phyloP scores from a whole-genome alignment of 148 eudicot species.

The Nepenthes gracilis region DNA sequence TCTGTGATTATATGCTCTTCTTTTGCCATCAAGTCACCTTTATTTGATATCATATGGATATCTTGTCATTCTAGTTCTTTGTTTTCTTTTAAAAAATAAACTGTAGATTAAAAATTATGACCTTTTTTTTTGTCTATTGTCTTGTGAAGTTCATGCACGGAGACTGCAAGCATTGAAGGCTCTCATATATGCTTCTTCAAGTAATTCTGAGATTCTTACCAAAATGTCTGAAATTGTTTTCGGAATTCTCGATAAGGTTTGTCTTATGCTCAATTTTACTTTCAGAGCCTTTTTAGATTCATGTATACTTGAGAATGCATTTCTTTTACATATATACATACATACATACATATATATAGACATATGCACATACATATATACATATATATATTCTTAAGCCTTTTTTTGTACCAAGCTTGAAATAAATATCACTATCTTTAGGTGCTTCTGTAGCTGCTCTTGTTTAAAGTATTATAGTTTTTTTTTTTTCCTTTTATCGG shows the following conservation, averaged over 20 bases:
- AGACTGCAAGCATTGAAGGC: constrained; percentile 96
- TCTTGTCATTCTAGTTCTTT: too few species aligned
- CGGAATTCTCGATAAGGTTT: constrained; percentile 86
- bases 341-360: too few species aligned
- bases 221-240: constrained; percentile 86
- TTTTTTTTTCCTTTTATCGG: too few species aligned
- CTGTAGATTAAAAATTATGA: neutral
- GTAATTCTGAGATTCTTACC: constrained; percentile 67
- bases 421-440: too few species aligned
- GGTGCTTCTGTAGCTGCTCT: too few species aligned
- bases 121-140: constrained; percentile 13
- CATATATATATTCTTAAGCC: too few species aligned
- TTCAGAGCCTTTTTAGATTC: neutral
- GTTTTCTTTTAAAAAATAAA: too few species aligned
- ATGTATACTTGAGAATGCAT: neutral
- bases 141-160: constrained; percentile 77
- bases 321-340: too few species aligned
- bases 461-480: too few species aligned
- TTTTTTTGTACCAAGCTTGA: too few species aligned
- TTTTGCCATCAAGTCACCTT: neutral
- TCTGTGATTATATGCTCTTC: neutral
- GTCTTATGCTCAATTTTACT: constrained; percentile 9
- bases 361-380: too few species aligned
- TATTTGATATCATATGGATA: too few species aligned
- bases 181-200: constrained; percentile 87